Evolutionary conservation across 1,139 yeast genomes (phyloP), one percentile per base, ranked within the genome.

Genomic region (Suhomyces maxii): DNA sequence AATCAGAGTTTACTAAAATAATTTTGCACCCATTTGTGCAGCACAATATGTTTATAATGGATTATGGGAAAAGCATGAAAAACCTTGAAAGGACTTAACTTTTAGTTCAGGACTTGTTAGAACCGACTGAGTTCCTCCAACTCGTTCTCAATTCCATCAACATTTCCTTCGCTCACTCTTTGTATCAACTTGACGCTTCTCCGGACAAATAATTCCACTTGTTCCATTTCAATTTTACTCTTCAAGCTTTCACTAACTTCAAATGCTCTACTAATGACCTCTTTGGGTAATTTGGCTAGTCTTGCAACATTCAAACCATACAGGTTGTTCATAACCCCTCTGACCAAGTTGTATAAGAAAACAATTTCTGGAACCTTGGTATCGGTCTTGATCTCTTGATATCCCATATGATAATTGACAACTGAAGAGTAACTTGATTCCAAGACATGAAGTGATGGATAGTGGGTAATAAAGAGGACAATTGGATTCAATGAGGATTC

Each of bases 401-500:
- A 89, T 11, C 88, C 90, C 95, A 90, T 86, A 60, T 88, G 95
- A 60, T 73, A 84, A 58, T 84, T 86, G 12, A 71, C 69, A 7
- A 86, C 80, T 0, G 60, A 60, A 1, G 70, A 66, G 51, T 68
- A 74, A 40, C 64, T 60, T 34, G 67, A 53, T 37, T 78, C 82
- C 41, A 88, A 70, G 6, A 72, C 68, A 47, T 83, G 80, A 30
- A 90, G 69, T 14, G 82, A 77, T n/a, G 95, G 93, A 62, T 84
- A 91, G 65, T 91, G 97, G 0, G 98, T 91, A 26, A 91, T 89
- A 64, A 90, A 91, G 23, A 91, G 64, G 0, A 87, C 77, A 38
- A 87, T 66, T 0, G 93, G 85, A 36, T 75, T 58, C 6, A 66
- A 68, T 0, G 68, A 57, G 14, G 62, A 60, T 30, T 70, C 71